Percentiles rank a stretch among this genome's conserved stretches.
These are phyloP conservation scores for Backusella sp. DNA, from an alignment of 192 early-diverging fungal species.

Conservation along the genomic window DNA sequence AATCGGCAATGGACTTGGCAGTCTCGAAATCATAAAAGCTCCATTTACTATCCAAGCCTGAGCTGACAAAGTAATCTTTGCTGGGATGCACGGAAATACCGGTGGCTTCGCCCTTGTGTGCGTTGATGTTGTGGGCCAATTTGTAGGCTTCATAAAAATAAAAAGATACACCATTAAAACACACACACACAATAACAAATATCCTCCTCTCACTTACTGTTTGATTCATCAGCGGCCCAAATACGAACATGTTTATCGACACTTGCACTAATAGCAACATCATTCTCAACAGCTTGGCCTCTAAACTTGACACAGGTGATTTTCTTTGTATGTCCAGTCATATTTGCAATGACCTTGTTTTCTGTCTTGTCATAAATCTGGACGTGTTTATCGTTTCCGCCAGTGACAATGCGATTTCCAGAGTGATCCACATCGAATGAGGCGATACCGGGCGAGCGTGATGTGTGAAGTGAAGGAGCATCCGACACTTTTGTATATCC, in stretches of 20 bases:
- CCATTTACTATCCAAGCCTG: constrained; percentile 77
- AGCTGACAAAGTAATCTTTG: constrained; percentile 77
- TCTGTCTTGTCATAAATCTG: constrained; percentile 65
- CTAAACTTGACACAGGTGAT: constrained; percentile 73
- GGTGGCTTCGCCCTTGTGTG: constrained; percentile 70
- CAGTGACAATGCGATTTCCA: constrained; percentile 70
- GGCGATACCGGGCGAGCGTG: constrained; percentile 70
- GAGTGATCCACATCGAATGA: constrained; percentile 55
- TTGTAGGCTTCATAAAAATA: constrained; percentile 30
- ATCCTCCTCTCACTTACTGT: constrained; percentile 32
- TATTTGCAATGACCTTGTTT: constrained; percentile 61
- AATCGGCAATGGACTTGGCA: constrained; percentile 49
- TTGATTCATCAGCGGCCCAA: constrained; percentile 53
- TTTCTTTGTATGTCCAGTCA: constrained; percentile 86
- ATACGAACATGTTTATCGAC: constrained; percentile 82
- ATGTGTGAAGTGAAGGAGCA: constrained; percentile 66
- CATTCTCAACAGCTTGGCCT: constrained; percentile 43
- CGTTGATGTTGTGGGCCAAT: constrained; percentile 54
- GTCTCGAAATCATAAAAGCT: constrained; percentile 73
- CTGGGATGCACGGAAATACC: constrained; percentile 79
- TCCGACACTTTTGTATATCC: constrained; percentile 48
- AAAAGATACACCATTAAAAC: background rate
- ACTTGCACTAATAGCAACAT: constrained; percentile 68
- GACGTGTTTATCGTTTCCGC: constrained; percentile 77
- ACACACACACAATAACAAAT: constrained; percentile 9